These are phyloP conservation scores for Lachnellula subtilissima DNA, from an alignment of 2,329 filamentous ascomycete species.

Conservation along the genomic window DNA sequence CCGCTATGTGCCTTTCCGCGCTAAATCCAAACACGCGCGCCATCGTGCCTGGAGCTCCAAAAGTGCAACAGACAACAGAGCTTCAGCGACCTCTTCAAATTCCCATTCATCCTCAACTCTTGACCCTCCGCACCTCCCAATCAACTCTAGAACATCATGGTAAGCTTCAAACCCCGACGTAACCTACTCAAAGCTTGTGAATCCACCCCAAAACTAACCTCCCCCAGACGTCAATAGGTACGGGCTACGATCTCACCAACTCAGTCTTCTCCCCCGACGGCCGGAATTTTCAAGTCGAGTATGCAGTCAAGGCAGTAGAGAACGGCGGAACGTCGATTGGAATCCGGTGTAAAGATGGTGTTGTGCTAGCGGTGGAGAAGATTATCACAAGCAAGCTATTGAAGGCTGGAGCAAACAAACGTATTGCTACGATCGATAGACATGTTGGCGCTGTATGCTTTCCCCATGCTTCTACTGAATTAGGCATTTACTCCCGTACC, in stretches of 20 bases:
- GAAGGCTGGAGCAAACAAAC: constrained; percentile 93
- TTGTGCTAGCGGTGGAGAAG: constrained; percentile 95
- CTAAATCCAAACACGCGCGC: constrained; percentile 25
- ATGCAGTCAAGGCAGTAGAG: constrained; percentile 97
- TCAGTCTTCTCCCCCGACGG: constrained; percentile 99
- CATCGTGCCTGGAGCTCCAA: constrained; percentile 29
- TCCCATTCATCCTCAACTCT: constrained; percentile 8
- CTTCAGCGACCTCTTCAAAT: constrained; percentile 16
- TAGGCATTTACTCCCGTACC: background rate
- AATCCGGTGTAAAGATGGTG: constrained; percentile 94
- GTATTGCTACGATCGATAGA: constrained; percentile 90
- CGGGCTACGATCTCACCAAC: constrained; percentile 98
- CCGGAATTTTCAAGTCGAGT: constrained; percentile 98
- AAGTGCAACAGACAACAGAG: constrained; percentile 19
- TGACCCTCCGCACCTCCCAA: constrained; percentile 5
- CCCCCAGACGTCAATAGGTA: constrained; percentile 93
- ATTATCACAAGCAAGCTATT: constrained; percentile 91
- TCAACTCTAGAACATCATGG: constrained; percentile 26
- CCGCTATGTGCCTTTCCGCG: background rate
- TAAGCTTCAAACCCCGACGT: constrained; percentile 23
- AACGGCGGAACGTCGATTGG: constrained; percentile 95
- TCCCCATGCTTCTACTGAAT: background rate
- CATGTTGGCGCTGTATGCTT: constrained; percentile 83
- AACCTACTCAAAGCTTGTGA: background rate
- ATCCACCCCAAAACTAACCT: constrained; percentile 18